Evolutionary conservation across 2,329 filamentous ascomycete species (phyloP).

Genomic region (Monilinia fructigena): DNA sequence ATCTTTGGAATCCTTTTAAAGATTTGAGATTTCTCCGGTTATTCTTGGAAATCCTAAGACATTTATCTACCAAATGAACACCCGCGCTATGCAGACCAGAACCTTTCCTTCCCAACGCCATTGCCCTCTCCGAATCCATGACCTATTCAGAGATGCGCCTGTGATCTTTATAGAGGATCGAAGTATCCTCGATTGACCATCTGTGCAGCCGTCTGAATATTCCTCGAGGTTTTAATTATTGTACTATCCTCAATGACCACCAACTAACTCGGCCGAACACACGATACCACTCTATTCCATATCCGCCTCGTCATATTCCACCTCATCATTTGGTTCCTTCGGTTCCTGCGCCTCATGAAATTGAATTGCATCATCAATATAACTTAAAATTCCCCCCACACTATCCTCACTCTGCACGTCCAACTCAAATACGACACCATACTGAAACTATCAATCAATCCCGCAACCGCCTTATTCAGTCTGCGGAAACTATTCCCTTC

Average conservation of each 20-base stretch:
- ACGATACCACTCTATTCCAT: constrained; percentile 32
- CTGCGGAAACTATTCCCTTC: constrained; percentile 75
- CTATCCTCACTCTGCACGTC: constrained; percentile 92
- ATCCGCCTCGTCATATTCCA: constrained; percentile 48
- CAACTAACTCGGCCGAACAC: neutral
- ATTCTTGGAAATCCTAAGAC: neutral
- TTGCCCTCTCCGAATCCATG: constrained; percentile 15
- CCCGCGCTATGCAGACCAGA: constrained; percentile 28
- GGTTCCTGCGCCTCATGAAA: constrained; percentile 93
- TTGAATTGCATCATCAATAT: constrained; percentile 92
- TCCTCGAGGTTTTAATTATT: neutral
- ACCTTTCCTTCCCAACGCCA: constrained; percentile 19
- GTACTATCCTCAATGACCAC: neutral
- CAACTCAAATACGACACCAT: constrained; percentile 92
- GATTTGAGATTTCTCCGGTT: neutral
- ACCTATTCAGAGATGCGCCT: constrained; percentile 19
- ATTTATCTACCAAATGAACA: constrained; percentile 22
- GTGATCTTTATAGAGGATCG: neutral
- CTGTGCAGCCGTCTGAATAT: neutral
- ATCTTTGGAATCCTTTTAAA: neutral
- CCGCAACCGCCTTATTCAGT: constrained; percentile 83
- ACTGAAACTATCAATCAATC: constrained; percentile 93
- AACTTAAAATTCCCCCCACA: constrained; percentile 77
- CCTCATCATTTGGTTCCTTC: constrained; percentile 69
- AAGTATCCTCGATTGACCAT: neutral